These are phyloP conservation scores for Immersiporthe knoxdaviesiana DNA, from an alignment of 2,329 filamentous ascomycete genomes.

Conservation along the genomic window DNA sequence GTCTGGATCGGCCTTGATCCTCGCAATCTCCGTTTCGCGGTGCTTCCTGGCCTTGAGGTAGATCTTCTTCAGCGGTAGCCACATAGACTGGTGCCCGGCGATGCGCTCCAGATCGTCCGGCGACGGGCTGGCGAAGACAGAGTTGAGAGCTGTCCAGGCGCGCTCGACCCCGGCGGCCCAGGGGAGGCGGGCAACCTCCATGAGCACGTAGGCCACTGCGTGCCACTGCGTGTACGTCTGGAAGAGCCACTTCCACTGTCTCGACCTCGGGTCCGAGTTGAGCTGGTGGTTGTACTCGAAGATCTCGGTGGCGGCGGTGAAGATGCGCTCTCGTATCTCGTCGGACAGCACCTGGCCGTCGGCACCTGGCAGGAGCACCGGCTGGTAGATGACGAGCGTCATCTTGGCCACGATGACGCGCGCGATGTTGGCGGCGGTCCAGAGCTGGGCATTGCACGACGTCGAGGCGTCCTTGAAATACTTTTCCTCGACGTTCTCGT, in stretches of 20 bases:
- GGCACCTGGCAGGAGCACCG: constrained; percentile 48
- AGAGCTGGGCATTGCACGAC: constrained; percentile 50
- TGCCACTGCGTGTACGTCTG: constrained; percentile 64
- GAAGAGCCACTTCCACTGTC: constrained; percentile 62
- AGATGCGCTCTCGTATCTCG: constrained; percentile 42
- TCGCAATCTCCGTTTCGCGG: constrained; percentile 53
- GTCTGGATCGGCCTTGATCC: constrained; percentile 52
- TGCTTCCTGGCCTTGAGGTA: constrained; percentile 57
- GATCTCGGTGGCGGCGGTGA: constrained; percentile 56
- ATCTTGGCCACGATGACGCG: constrained; percentile 58
- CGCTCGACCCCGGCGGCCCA: constrained; percentile 42
- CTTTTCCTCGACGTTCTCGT: constrained; percentile 52
- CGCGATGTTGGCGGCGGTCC: constrained; percentile 52
- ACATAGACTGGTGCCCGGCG: constrained; percentile 52
- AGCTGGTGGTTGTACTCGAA: constrained; percentile 60
- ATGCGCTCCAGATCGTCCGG: constrained; percentile 49
- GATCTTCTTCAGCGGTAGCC: constrained; percentile 58
- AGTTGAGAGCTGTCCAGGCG: constrained; percentile 37
- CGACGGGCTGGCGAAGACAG: constrained; percentile 38
- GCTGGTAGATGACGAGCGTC: constrained; percentile 58
- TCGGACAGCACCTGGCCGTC: constrained; percentile 39
- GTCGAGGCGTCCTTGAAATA: constrained; percentile 57
- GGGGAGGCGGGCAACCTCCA: constrained; percentile 51
- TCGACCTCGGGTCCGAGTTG: constrained; percentile 52
- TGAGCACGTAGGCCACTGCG: constrained; percentile 58